Evolutionary conservation across 2,329 filamentous ascomycete species (phyloP).

Genomic region (Pseudogymnoascus verrucosus): DNA sequence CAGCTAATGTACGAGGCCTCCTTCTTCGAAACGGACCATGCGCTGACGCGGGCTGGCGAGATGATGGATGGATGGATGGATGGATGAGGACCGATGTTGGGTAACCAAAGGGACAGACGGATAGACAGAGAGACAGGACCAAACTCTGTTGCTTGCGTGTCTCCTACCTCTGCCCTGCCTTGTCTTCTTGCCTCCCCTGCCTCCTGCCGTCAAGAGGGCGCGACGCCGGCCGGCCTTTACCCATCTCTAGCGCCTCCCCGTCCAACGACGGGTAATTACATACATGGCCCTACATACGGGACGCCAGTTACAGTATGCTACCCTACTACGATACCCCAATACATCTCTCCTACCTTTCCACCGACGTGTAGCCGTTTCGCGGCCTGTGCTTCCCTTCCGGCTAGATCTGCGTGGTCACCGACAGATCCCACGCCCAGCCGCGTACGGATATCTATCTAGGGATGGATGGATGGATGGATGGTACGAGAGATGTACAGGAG

Average conservation of each 20-base stretch:
- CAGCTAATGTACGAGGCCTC: neutral
- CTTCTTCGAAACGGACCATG: neutral
- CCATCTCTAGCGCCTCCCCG: neutral
- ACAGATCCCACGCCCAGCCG: neutral
- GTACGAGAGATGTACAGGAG: neutral
- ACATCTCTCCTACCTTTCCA: neutral
- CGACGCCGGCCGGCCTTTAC: neutral
- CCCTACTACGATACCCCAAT: too few species aligned
- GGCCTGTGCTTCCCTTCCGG: neutral
- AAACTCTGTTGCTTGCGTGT: neutral
- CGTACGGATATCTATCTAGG: neutral
- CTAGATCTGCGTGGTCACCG: slow-evolving; percentile 3
- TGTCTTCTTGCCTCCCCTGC: neutral
- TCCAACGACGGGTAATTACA: neutral
- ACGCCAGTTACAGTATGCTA: too few species aligned
- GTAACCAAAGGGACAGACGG: too few species aligned
- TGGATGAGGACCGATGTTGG: too few species aligned
- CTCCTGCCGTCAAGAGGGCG: neutral
- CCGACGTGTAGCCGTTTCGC: neutral
- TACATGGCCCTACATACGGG: neutral
- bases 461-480: neutral
- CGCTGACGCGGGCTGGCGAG: neutral
- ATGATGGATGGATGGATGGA: too few species aligned
- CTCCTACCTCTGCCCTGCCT: neutral
- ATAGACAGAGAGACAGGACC: too few species aligned